Evolutionary conservation across 202 grass and related monocot genomes (phyloP).

Genomic region (Dendrocalamus latiflorus): DNA sequence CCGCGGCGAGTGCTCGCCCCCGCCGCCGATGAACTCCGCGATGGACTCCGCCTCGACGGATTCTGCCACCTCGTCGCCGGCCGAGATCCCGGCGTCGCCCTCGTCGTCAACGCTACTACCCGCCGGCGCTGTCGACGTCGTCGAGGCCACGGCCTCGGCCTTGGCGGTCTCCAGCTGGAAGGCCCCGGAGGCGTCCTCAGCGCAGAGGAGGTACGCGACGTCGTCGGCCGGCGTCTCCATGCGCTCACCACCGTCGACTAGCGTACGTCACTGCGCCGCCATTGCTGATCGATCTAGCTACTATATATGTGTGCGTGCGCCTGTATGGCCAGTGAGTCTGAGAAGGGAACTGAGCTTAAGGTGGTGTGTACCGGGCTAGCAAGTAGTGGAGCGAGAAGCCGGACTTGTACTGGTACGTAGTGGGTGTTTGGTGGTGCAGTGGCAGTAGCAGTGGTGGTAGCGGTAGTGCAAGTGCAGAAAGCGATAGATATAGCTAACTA

Average conservation of each 20-base stretch:
- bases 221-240: conserved; percentile 11
- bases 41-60: conserved; percentile 32
- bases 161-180: not conserved
- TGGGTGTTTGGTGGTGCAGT: no score
- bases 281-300: no score
- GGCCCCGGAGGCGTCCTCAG: conserved; percentile 50
- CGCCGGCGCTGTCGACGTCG: not conserved
- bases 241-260: not conserved
- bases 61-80: not conserved
- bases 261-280: conserved; percentile 2
- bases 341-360: no score
- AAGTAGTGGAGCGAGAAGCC: no score
- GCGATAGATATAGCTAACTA: no score
- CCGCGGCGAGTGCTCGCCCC: conserved; percentile 35
- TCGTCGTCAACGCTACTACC: not conserved
- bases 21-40: conserved; percentile 48
- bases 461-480: no score
- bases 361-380: no score
- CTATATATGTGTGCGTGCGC: no score
- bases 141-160: not conserved
- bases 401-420: no score
- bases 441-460: no score
- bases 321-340: no score
- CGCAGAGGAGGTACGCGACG: conserved; percentile 52
- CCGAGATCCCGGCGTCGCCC: not conserved